Evolutionary conservation across 202 grass and related monocot species (phyloP), one percentile per base, ranked within the genome.

Genomic region (Hordeum pubiflorum): DNA sequence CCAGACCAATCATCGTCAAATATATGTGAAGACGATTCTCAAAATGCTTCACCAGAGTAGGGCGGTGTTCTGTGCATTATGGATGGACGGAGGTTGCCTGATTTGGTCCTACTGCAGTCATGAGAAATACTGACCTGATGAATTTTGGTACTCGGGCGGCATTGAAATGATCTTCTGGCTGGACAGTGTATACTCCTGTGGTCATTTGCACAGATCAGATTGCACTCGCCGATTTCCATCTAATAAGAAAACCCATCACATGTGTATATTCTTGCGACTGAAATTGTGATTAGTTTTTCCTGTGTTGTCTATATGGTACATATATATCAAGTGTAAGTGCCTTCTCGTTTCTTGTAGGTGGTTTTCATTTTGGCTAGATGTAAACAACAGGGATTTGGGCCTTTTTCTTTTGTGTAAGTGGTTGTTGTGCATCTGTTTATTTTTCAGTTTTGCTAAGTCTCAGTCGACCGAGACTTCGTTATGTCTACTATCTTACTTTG

Each of bases 1-100:
- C 87, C 81, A 21, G 91, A 83, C 72, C 92, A 87, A 58, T 85
- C 77, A 26, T 74, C 61, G 24, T 50, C 88, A 55, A 83, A 91
- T 63, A 80, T 83, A 48, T 26, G 54, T 31, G 80, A 86, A 74
- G 86, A 83, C 40, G 74, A 95, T 86, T 62, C 59, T 38, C 76
- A 80, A 84, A 87, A 72, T 75, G 57, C 74, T 55, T 85, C 70
- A 3, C 78, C 78, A 54, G 82, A 89, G 55, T 79, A 52, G 60
- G 54, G 39, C 12, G 67, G 38, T 72, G n/a, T 58, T 74, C 22
- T 31, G 48, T 46, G 38, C n/a, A 18, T 74, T 59, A 83, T 67
- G 74, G 36, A 55, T 7, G n/a, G 64, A 65, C 12, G 6, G 27
- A 13, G 20, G 5, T 62, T 38, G 59, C 38, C 0, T 3, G 38